Percentiles rank a stretch among this genome's conserved stretches.
Conservation (phyloP, 1,284 basidiomycete species). For the Trichosporon faecale region DNA sequence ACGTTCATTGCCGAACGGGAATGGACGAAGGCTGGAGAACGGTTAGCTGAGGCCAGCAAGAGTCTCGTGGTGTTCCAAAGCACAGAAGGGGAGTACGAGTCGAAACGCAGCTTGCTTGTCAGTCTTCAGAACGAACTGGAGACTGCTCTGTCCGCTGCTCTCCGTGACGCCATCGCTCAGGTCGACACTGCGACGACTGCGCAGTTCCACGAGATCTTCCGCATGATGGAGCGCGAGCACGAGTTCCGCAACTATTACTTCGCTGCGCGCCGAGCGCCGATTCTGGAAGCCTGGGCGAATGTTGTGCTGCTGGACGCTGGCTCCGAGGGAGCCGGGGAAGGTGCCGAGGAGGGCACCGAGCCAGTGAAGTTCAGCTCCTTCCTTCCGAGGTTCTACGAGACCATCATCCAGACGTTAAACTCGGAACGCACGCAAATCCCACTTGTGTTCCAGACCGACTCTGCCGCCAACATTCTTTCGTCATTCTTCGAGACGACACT, state of each 20-base stretch:
- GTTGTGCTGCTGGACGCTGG: slow-evolving; percentile 26
- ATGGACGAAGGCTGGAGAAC: slow-evolving; percentile 73
- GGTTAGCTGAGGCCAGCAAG: slow-evolving; percentile 78
- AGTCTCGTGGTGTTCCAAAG: slow-evolving; percentile 88
- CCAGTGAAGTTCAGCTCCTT: slow-evolving; percentile 60
- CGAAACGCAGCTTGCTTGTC: slow-evolving; percentile 73
- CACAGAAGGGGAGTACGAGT: slow-evolving; percentile 76
- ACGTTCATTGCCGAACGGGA: slow-evolving; percentile 68
- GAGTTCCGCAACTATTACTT: slow-evolving; percentile 93
- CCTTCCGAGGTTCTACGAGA: slow-evolving; percentile 61
- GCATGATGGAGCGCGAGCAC: slow-evolving; percentile 78
- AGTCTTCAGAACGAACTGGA: slow-evolving; percentile 91
- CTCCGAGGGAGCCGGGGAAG: neutral
- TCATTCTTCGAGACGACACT: slow-evolving; percentile 76
- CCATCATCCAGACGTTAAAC: slow-evolving; percentile 62
- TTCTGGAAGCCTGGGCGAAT: slow-evolving; percentile 68
- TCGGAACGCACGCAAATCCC: slow-evolving; percentile 71
- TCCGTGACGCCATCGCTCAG: slow-evolving; percentile 74
- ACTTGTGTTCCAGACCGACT: slow-evolving; percentile 64
- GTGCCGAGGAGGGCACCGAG: slow-evolving; percentile 34
- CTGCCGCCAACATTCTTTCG: slow-evolving; percentile 66
- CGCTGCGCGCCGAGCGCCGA: slow-evolving; percentile 65
- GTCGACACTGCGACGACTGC: slow-evolving; percentile 59
- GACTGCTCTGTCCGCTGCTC: slow-evolving; percentile 75
- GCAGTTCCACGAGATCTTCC: slow-evolving; percentile 75